These are phyloP conservation scores for Leccinum fuscescens DNA, from an alignment of 1,284 basidiomycete species.

Conservation along the genomic window DNA sequence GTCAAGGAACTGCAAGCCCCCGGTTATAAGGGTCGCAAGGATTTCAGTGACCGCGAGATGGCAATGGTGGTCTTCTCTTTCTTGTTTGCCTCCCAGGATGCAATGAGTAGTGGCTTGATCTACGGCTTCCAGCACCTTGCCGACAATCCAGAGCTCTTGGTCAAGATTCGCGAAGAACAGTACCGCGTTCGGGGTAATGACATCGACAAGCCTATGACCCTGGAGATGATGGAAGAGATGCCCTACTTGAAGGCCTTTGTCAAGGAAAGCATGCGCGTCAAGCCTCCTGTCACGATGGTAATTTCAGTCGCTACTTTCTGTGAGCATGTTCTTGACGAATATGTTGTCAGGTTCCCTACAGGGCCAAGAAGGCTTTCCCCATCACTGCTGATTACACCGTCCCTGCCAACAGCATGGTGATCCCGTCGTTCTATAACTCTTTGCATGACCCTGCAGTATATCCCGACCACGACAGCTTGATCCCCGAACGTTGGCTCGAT, in stretches of 20 bases:
- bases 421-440: constrained; percentile 95
- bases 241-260: constrained; percentile 89
- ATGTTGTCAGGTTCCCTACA: constrained; percentile 81
- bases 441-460: constrained; percentile 89
- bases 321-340: constrained; percentile 6
- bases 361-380: constrained; percentile 86
- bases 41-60: constrained; percentile 95
- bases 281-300: constrained; percentile 93
- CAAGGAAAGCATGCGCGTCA: constrained; percentile 88
- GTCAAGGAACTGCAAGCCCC: constrained; percentile 73
- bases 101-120: constrained; percentile 93
- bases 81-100: constrained; percentile 97
- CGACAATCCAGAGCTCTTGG: constrained; percentile 87
- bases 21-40: constrained; percentile 73
- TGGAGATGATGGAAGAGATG: constrained; percentile 93
- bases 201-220: constrained; percentile 75
- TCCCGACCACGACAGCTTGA: constrained; percentile 82
- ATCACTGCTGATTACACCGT: constrained; percentile 90
- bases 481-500: constrained; percentile 93
- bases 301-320: constrained; percentile 20
- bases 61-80: constrained; percentile 95
- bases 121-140: constrained; percentile 96
- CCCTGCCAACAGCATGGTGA: constrained; percentile 90
- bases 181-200: constrained; percentile 81
- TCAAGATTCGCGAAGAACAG: constrained; percentile 92